These are phyloP conservation scores for Lolium multiflorum DNA, from an alignment of 176 grass and related monocot species.

Conservation along the genomic window DNA sequence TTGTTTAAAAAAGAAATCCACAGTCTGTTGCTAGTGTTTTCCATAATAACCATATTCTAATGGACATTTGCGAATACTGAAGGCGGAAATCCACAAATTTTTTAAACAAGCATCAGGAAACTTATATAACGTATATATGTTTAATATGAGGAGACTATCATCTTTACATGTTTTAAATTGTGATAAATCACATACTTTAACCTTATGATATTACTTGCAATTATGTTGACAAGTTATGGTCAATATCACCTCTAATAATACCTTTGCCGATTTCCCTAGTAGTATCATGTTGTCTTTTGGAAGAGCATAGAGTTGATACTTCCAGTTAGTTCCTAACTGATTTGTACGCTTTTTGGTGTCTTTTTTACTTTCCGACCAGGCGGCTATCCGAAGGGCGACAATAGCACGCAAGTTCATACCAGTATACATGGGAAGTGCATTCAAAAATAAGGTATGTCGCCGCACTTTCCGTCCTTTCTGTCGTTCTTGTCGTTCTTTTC, in stretches of 20 bases:
- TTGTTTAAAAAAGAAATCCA: background rate
- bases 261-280: background rate
- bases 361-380: slow-evolving; percentile 57
- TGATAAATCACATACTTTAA: slow-evolving; percentile 9
- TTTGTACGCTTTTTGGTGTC: slow-evolving; percentile 27
- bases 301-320: slow-evolving; percentile 7
- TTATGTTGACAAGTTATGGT: slow-evolving; percentile 22
- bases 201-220: slow-evolving; percentile 2
- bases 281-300: background rate
- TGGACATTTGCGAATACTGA: background rate
- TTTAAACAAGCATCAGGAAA: background rate
- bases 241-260: background rate
- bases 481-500: background rate
- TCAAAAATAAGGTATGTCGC: slow-evolving; percentile 93
- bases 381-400: slow-evolving; percentile 91
- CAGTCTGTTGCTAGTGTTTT: background rate
- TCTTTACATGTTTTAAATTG: slow-evolving; percentile 13
- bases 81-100: background rate
- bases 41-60: background rate
- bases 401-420: slow-evolving; percentile 89
- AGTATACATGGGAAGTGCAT: slow-evolving; percentile 98
- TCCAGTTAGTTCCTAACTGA: slow-evolving; percentile 17
- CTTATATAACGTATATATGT: background rate
- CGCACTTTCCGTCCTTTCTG: slow-evolving; percentile 15
- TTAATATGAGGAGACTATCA: background rate